These are phyloP conservation scores for Cyclotella baltica DNA, from an alignment of 108 stramenopile species.

Conservation along the genomic window DNA sequence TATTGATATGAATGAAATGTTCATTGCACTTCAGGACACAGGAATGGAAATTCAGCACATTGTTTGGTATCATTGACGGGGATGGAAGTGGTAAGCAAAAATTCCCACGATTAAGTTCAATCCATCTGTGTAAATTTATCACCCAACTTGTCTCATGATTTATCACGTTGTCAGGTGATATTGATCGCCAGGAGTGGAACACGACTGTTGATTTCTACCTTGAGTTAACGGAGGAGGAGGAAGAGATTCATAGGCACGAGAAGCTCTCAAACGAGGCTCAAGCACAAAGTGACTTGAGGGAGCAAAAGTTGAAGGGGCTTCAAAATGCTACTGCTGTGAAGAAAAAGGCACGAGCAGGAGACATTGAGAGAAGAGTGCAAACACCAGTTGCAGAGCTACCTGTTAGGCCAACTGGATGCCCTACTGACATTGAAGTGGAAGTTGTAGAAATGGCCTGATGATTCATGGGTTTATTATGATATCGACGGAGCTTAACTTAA, in stretches of 20 bases:
- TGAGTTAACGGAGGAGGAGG: conserved; percentile 22
- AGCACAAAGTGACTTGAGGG: neutral
- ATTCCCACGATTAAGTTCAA: no score
- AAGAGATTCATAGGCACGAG: neutral
- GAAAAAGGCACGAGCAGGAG: no score
- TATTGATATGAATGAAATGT: conserved; percentile 17
- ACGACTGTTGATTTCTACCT: conserved; percentile 26
- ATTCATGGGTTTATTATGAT: no score
- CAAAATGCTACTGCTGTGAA: no score
- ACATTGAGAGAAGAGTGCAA: no score
- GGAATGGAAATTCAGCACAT: conserved; percentile 8
- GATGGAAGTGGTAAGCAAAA: conserved; percentile 24
- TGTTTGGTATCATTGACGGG: conserved; percentile 24
- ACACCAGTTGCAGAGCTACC: no score
- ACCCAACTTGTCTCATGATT: no score
- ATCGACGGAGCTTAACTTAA: no score
- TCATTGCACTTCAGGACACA: neutral
- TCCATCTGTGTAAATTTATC: no score
- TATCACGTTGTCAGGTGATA: neutral
- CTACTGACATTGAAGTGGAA: no score
- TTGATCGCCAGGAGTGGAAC: conserved; percentile 24
- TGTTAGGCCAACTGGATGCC: no score
- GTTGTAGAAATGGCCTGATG: no score
- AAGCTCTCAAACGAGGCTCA: neutral
- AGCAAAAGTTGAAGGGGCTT: neutral